A percentile compares a stretch with the other conserved stretches of the same genome.
These are phyloP conservation scores for Starmerella bacillaris DNA, from an alignment of 805 yeast genomes.

Conservation along the genomic window DNA sequence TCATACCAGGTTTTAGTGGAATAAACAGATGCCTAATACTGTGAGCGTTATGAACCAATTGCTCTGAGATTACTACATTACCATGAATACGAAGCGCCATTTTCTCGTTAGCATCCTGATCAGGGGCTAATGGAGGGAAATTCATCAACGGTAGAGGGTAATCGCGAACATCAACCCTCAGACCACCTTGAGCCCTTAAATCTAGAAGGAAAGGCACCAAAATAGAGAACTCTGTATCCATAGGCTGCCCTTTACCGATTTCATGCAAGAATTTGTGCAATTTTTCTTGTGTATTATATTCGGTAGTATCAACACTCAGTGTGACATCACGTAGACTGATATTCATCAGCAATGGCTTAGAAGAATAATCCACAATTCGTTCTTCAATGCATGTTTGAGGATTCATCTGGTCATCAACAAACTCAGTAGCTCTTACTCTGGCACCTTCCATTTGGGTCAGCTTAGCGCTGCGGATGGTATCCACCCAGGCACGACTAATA, in stretches of 20 bases:
- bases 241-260: conserved; percentile 71
- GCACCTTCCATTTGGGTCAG: conserved; percentile 18
- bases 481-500: conserved; percentile 53
- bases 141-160: conserved; percentile 70
- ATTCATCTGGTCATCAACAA: conserved; percentile 18
- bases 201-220: conserved; percentile 47
- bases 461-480: conserved; percentile 31
- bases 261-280: conserved; percentile 46
- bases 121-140: conserved; percentile 37
- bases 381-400: conserved; percentile 28
- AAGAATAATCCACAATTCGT: conserved; percentile 30
- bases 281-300: conserved; percentile 30
- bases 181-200: conserved; percentile 16
- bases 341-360: conserved; percentile 37
- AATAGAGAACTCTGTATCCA: conserved; percentile 47
- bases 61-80: conserved; percentile 52
- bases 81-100: conserved; percentile 33
- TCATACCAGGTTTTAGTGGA: conserved; percentile 27
- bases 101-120: conserved; percentile 19
- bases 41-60: conserved; percentile 31
- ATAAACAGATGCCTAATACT: conserved; percentile 44
- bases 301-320: conserved; percentile 33
- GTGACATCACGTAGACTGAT: conserved; percentile 33
- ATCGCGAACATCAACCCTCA: conserved; percentile 35
- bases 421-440: conserved; percentile 26